These are phyloP conservation scores for Pseudogymnoascus sp. DNA, from an alignment of 2,329 filamentous ascomycete species.

Conservation along the genomic window DNA sequence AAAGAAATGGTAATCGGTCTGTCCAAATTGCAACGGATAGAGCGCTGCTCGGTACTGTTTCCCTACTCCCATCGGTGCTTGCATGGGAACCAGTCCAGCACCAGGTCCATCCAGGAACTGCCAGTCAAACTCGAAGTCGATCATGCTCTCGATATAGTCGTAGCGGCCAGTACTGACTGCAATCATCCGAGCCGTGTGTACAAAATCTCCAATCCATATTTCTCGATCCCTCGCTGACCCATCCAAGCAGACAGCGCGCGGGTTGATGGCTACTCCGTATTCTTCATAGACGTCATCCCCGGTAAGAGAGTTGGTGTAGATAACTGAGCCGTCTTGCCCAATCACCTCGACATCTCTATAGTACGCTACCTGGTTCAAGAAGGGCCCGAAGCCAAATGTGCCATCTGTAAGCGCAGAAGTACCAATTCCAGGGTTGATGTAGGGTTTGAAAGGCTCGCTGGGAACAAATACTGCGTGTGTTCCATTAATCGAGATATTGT, in stretches of 20 bases:
- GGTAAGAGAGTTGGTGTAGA: slow-evolving; percentile 29
- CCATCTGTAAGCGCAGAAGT: slow-evolving; percentile 20
- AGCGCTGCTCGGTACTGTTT: slow-evolving; percentile 4
- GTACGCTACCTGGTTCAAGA: slow-evolving; percentile 32
- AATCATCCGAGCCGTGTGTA: slow-evolving; percentile 33
- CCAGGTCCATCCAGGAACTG: slow-evolving; percentile 14
- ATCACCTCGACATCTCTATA: slow-evolving; percentile 27
- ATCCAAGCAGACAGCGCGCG: slow-evolving; percentile 32
- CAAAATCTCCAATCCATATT: slow-evolving; percentile 36
- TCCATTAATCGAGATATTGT: slow-evolving; percentile 25
- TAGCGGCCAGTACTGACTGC: slow-evolving; percentile 28
- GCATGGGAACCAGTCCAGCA: slow-evolving; percentile 9
- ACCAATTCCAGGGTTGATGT: slow-evolving; percentile 8
- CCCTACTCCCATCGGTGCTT: slow-evolving; percentile 10
- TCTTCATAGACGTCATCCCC: slow-evolving; percentile 27
- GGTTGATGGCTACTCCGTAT: slow-evolving; percentile 30
- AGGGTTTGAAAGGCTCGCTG: slow-evolving; percentile 13
- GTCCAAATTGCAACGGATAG: slow-evolving; percentile 9
- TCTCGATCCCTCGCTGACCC: slow-evolving; percentile 35
- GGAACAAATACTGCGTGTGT: slow-evolving; percentile 13
- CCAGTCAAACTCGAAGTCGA: slow-evolving; percentile 26
- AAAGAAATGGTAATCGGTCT: slow-evolving; percentile 5
- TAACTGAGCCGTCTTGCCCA: slow-evolving; percentile 21
- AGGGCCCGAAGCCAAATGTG: slow-evolving; percentile 35
- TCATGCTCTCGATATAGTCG: slow-evolving; percentile 30